Percentiles rank a stretch among this genome's conserved stretches.
Evolutionary conservation across 2,329 filamentous ascomycete species (phyloP).

Genomic region (Amphichorda felina): DNA sequence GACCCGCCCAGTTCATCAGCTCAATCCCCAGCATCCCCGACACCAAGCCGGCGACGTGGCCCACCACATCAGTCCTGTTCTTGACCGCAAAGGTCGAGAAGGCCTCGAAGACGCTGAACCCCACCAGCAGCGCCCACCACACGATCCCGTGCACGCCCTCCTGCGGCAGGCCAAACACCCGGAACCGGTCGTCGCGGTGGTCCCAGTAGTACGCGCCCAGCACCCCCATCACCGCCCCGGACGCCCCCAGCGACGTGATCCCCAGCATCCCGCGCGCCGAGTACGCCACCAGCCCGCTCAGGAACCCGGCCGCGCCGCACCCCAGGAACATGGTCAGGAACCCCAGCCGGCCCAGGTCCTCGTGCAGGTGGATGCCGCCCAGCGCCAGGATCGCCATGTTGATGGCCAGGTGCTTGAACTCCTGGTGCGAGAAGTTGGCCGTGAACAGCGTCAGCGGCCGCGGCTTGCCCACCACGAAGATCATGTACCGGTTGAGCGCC

Average conservation of each 20-base stretch:
- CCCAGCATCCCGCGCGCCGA: conserved; percentile 32
- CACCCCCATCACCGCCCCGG: conserved; percentile 51
- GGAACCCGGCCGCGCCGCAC: conserved; percentile 44
- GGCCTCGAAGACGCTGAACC: conserved; percentile 34
- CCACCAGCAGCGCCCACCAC: conserved; percentile 37
- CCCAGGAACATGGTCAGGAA: conserved; percentile 58
- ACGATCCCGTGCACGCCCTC: conserved; percentile 43
- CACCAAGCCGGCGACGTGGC: conserved; percentile 39
- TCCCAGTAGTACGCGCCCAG: conserved; percentile 50
- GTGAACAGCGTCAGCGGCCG: conserved; percentile 49
- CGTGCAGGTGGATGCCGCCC: conserved; percentile 55
- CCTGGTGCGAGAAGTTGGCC: conserved; percentile 59
- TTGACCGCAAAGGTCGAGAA: conserved; percentile 26
- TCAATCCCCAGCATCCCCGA: conserved; percentile 31
- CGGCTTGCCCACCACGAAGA: conserved; percentile 53
- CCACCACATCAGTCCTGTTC: conserved; percentile 35
- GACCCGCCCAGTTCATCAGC: conserved; percentile 11
- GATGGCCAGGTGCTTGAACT: conserved; percentile 41
- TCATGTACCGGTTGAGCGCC: conserved; percentile 56
- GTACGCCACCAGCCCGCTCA: conserved; percentile 41
- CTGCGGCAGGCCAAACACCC: conserved; percentile 44
- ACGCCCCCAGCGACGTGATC: conserved; percentile 52
- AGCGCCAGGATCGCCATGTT: conserved; percentile 59
- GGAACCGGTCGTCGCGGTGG: conserved; percentile 43
- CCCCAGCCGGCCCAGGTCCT: conserved; percentile 55